A percentile compares a stretch with the other conserved stretches of the same genome.
Conservation (phyloP, 169 alveolate species). For the Plasmodium fragile region DNA sequence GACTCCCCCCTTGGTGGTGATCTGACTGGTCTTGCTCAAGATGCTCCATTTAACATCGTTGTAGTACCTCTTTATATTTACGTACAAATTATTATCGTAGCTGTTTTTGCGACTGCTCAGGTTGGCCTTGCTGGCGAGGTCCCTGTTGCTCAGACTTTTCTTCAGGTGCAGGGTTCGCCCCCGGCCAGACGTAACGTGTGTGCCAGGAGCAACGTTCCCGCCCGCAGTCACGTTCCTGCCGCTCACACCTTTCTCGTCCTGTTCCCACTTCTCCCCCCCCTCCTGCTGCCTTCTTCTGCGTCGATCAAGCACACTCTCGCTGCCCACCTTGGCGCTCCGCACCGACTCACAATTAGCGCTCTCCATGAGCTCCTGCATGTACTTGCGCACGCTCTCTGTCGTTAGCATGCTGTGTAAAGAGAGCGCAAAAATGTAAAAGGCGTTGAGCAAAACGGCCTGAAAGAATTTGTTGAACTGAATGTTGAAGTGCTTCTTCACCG, state of each 20-base stretch:
- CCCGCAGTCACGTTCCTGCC: no score
- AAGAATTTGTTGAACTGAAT: slow-evolving; percentile 72
- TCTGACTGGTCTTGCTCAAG: not conserved
- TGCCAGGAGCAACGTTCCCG: no score
- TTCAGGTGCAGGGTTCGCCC: not conserved
- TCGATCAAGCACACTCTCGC: not conserved
- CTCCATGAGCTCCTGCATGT: slow-evolving; percentile 31
- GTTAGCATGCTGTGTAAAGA: slow-evolving; percentile 49
- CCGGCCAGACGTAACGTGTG: no score
- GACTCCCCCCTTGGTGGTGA: slow-evolving; percentile 1
- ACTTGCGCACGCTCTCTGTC: slow-evolving; percentile 27
- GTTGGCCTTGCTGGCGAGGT: not conserved
- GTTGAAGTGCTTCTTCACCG: slow-evolving; percentile 51
- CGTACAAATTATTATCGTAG: slow-evolving; percentile 12
- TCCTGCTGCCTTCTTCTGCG: not conserved
- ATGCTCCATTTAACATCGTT: slow-evolving; percentile 28
- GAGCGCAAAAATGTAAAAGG: slow-evolving; percentile 49
- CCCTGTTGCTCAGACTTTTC: not conserved
- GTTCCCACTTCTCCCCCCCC: not conserved
- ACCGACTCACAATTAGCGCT: not conserved
- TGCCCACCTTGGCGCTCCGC: not conserved
- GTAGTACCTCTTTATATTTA: slow-evolving; percentile 40
- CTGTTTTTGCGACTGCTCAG: not conserved
- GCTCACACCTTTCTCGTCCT: not conserved
- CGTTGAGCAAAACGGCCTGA: slow-evolving; percentile 58